Evolutionary conservation across 139 green algal species (phyloP), one percentile per base, ranked within the genome.

Genomic region (Chlorella sp.): DNA sequence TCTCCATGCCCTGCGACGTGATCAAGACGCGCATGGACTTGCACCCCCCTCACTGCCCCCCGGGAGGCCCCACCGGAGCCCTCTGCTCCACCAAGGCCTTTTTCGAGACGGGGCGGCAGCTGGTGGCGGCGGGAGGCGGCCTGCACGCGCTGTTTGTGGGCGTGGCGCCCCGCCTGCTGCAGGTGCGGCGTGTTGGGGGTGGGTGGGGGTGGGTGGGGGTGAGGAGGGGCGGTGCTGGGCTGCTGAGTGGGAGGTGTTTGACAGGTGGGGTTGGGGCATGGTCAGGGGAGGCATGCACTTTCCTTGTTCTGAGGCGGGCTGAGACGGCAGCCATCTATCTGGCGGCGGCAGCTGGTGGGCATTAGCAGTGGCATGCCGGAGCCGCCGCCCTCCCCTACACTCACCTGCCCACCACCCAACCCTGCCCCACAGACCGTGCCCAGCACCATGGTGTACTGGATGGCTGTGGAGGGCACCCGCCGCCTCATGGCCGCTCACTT

Each of bases 1-100:
- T 91, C 14, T 92, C 82, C 73, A 96, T 95, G 92, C 94, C 94
- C 16, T 93, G 90, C 73, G 94, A 96, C 87, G 85, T 89, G 17
- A 87, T 95, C 46, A 94, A 68, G 85, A 94, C 91, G 0, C 90
- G 90, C 79, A 92, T 95, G 84, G 91, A 94, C 69, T 43, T 91
- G 38, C 16, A 36, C 17, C 76, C 32, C 38, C 36, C 17, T 19
- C 36, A 19, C 38, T 46, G 48, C 38, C n/a, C 11, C 34, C 5
- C 41, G 24, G 34, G 30, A 60, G 82, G 73, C 34, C 32, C 56
- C 28, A 58, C 75, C 20, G 88, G 84, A 4, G 40, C 90, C 65
- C 40, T 84, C 38, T 43, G 36, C 26, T 67, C 41, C 65, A 51
- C 76, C 38, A 6, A 9, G 26, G 60, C 88, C 62, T 96, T 94